Base-by-base conservation (phyloP, 2,329 filamentous ascomycete species). In the Reticulascus tulasneorum region DNA sequence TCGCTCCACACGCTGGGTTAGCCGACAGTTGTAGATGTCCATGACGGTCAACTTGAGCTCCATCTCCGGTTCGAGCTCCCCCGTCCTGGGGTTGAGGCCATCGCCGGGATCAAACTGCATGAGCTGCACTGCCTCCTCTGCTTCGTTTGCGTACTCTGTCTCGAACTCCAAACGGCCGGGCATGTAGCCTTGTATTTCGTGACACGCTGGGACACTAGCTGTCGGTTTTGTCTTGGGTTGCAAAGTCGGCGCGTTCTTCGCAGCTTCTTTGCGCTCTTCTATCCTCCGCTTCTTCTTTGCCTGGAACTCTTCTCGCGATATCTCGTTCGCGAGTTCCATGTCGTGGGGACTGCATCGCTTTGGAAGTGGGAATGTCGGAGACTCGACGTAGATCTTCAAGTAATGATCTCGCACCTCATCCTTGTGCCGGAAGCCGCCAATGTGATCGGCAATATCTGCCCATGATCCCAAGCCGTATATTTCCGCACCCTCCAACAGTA, bases 151-250 rank as follows among this genome's bases (percentile, higher is more conserved):
- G 56, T 95, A 93, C 53, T 98, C 93, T 0, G 87, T 96, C 69
- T 98, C 93, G 47, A 98, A 98, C 55, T 98, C 93, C 47, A 98
- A 64, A 25, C 93, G 88, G 28, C 93, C 93, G 4, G 93, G 93
- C 93, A 98, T 98, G 59, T 94, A 98, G 4, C 93, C 93, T 62
- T 96, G 89, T 23, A 98, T 93, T 62, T 98, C 93, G 67, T 98
- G 93, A 60, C 93, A 98, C 22, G 89, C 84, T 1, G 93, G 93
- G 4, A 96, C 89, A 67, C 86, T 94, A 8, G 90, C 90, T 0
- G 91, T 97, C 0, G 93, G 93, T 56, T 97, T 97, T 50, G 91
- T 90, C 63, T 96, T 95, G 2, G 91, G 88, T 17, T 87, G 86
- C 23, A 89, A 75, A 1, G 88, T 83, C 1, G 87, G 81, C 8